Conservation (phyloP, 805 yeast species). For the Barnettozyma sp. region DNA sequence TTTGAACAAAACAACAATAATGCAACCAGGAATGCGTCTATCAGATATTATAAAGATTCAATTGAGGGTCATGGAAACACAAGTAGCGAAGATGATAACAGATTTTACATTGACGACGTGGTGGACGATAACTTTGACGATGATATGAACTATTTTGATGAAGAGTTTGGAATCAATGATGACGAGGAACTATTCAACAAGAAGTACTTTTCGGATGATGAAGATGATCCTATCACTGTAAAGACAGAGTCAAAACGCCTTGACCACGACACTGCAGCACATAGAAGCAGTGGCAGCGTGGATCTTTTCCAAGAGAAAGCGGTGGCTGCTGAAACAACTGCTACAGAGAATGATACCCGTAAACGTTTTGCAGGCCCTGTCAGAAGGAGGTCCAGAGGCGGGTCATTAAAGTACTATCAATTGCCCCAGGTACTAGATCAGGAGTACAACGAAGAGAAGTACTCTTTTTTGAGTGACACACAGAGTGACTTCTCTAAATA, state of each 20-base stretch:
- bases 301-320: too few species aligned
- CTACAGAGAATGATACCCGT: too few species aligned
- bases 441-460: conserved; percentile 18
- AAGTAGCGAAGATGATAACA: conserved; percentile 20
- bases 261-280: too few species aligned
- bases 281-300: too few species aligned
- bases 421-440: conserved; percentile 30
- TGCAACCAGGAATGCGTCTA: conserved; percentile 47
- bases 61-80: conserved; percentile 17
- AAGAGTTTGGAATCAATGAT: conserved; percentile 29
- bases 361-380: too few species aligned
- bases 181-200: conserved; percentile 28
- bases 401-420: conserved; percentile 33
- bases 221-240: too few species aligned
- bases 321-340: too few species aligned
- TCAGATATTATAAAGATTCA: conserved; percentile 41
- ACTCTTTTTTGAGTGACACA: conserved; percentile 3
- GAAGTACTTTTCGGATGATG: conserved; percentile 23
- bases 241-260: too few species aligned
- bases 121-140: conserved; percentile 38
- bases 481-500: not conserved
- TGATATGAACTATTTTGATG: conserved; percentile 33
- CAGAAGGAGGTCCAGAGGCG: too few species aligned
- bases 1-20: conserved; percentile 38
- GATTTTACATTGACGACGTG: conserved; percentile 33